phyloP scores from a whole-genome alignment of 2,329 filamentous ascomycete species.

The Clarireedia monteithiana region DNA sequence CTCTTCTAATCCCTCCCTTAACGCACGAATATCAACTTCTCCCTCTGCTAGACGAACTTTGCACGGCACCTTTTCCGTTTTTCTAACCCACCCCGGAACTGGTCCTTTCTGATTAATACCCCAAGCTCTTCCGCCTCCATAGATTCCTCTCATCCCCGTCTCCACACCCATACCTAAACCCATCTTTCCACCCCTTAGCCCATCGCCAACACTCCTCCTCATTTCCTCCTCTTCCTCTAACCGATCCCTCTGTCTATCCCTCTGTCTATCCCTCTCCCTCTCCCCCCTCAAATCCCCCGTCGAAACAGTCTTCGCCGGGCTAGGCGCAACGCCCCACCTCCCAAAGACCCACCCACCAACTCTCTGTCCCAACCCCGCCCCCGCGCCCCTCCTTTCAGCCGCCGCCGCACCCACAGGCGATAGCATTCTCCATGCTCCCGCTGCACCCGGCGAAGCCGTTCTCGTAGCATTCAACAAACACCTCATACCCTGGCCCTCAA shows the following conservation, averaged over 20 bases:
- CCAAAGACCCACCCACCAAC: conserved; percentile 60
- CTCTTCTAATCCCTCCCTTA: conserved; percentile 27
- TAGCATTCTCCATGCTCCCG: conserved; percentile 23
- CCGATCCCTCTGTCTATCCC: background rate
- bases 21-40: background rate
- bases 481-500: too few species aligned
- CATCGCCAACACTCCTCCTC: background rate
- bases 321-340: conserved; percentile 50
- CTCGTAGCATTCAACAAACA: too few species aligned
- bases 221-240: background rate
- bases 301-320: conserved; percentile 28
- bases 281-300: conserved; percentile 9
- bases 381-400: conserved; percentile 10
- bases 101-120: conserved; percentile 74
- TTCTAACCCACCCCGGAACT: conserved; percentile 59
- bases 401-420: background rate
- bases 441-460: conserved; percentile 17
- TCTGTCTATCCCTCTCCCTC: background rate
- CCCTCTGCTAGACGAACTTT: conserved; percentile 19
- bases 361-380: conserved; percentile 34
- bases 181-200: background rate
- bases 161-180: background rate
- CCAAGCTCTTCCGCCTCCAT: conserved; percentile 41
- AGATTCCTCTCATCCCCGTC: too few species aligned
- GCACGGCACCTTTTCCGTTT: conserved; percentile 29